Percentiles rank a stretch among this genome's conserved stretches.
Evolutionary conservation across 2,329 filamentous ascomycete species (phyloP).

Genomic region (Dothideomycetes sp.): DNA sequence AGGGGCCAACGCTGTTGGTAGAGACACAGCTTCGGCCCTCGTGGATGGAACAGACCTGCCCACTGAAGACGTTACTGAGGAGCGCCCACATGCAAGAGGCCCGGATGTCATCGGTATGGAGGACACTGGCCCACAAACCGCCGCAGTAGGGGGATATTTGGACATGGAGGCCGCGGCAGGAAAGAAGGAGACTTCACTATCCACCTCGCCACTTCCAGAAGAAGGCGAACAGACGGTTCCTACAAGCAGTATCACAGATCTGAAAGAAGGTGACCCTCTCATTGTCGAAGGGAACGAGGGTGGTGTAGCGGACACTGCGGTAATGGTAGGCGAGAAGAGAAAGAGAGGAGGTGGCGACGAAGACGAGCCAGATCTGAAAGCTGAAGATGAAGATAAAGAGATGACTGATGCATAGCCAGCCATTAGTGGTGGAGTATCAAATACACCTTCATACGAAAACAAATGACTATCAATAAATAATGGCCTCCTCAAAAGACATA

Average conservation of each 20-base stretch:
- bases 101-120: conserved; percentile 76
- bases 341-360: neutral
- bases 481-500: too few relatives aligned
- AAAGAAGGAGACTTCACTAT: conserved; percentile 9
- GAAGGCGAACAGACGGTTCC: neutral
- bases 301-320: neutral
- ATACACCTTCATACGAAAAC: too few relatives aligned
- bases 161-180: conserved; percentile 32
- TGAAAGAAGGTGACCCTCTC: neutral
- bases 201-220: neutral
- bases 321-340: neutral
- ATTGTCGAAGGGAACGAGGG: neutral
- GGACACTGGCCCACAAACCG: conserved; percentile 68
- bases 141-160: conserved; percentile 20
- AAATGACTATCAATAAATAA: too few relatives aligned
- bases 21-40: conserved; percentile 19
- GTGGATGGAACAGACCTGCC: too few relatives aligned
- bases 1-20: conserved; percentile 14
- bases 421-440: too few relatives aligned
- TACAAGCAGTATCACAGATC: neutral
- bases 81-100: conserved; percentile 66
- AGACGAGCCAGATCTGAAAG: neutral
- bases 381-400: conserved; percentile 4
- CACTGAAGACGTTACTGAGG: conserved; percentile 38
- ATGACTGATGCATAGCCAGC: neutral